Evolutionary conservation across 164 flowering plant genomes (phyloP).

Genomic region (Hamamelis virginiana): DNA sequence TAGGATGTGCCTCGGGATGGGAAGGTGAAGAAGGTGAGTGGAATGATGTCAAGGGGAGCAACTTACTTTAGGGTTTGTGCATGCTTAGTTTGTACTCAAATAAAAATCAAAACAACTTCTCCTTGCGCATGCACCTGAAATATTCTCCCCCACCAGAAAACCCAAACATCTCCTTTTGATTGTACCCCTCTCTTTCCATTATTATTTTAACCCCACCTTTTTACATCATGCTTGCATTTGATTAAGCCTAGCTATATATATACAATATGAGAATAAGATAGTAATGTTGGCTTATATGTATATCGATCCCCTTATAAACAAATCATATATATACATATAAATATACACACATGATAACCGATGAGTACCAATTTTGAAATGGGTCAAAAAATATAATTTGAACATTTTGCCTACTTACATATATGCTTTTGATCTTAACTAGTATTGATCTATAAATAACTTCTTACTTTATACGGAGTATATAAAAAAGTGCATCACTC

Average conservation of each 20-base stretch:
- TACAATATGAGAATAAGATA: conserved; percentile 1
- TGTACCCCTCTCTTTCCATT: conserved; percentile 16
- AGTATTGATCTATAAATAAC: too few species aligned
- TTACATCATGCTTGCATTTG: conserved; percentile 20
- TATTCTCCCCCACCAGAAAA: conserved; percentile 41
- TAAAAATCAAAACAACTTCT: conserved; percentile 31
- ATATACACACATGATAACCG: too few species aligned
- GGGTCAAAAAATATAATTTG: too few species aligned
- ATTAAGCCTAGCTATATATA: too few species aligned
- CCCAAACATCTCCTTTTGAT: conserved; percentile 38
- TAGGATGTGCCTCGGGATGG: conserved; percentile 64
- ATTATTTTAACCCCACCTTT: conserved; percentile 21
- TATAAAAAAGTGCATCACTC: too few species aligned
- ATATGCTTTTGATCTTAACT: too few species aligned
- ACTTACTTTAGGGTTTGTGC: conserved; percentile 56
- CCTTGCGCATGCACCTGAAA: conserved; percentile 43
- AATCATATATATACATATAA: background rate
- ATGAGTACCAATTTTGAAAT: too few species aligned
- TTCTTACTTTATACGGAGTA: too few species aligned
- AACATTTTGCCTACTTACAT: too few species aligned
- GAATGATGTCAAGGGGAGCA: conserved; percentile 28
- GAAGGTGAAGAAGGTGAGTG: conserved; percentile 28
- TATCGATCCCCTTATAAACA: background rate
- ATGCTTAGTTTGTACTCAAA: conserved; percentile 78
- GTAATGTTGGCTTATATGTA: conserved; percentile 36